A percentile compares a stretch with the other conserved stretches of the same genome.
Conservation (phyloP, 2,329 filamentous ascomycete genomes). For the Corynespora cassiicola region DNA sequence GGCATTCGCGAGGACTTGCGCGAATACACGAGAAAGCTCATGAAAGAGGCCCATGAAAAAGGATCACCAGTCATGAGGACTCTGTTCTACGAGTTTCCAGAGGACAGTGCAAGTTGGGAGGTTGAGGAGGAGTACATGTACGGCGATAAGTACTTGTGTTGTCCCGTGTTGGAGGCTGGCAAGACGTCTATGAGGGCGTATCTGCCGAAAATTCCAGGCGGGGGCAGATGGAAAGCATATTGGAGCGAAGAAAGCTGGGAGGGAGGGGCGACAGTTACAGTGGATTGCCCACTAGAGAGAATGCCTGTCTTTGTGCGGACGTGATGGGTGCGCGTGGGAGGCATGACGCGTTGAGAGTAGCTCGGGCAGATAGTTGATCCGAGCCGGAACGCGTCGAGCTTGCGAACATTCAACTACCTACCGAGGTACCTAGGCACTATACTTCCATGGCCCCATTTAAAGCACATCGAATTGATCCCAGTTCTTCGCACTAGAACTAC, state of each 20-base stretch:
- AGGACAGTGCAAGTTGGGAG: slow-evolving; percentile 61
- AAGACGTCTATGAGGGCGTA: slow-evolving; percentile 57
- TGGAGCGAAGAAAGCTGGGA: slow-evolving; percentile 39
- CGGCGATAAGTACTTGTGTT: slow-evolving; percentile 64
- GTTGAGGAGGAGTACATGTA: slow-evolving; percentile 70
- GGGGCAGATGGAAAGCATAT: slow-evolving; percentile 53
- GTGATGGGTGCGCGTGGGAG: too few species aligned
- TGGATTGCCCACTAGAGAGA: slow-evolving; percentile 52
- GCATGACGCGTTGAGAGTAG: too few species aligned
- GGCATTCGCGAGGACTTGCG: slow-evolving; percentile 63
- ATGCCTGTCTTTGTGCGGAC: slow-evolving; percentile 56
- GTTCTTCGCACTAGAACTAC: too few species aligned
- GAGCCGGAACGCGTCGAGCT: too few species aligned
- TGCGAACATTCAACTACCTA: too few species aligned
- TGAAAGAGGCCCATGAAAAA: slow-evolving; percentile 65
- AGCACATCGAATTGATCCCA: too few species aligned
- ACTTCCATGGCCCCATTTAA: too few species aligned
- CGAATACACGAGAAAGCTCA: slow-evolving; percentile 63
- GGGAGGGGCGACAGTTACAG: slow-evolving; percentile 50
- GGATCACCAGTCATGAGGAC: slow-evolving; percentile 68
- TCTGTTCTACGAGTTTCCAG: slow-evolving; percentile 69
- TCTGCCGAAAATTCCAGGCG: slow-evolving; percentile 50
- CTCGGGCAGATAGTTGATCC: too few species aligned
- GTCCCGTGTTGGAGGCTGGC: slow-evolving; percentile 61
- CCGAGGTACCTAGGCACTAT: too few species aligned